phyloP scores from a whole-genome alignment of 371 early-diverging fungal species.

The Syncephalastrum racemosum region DNA sequence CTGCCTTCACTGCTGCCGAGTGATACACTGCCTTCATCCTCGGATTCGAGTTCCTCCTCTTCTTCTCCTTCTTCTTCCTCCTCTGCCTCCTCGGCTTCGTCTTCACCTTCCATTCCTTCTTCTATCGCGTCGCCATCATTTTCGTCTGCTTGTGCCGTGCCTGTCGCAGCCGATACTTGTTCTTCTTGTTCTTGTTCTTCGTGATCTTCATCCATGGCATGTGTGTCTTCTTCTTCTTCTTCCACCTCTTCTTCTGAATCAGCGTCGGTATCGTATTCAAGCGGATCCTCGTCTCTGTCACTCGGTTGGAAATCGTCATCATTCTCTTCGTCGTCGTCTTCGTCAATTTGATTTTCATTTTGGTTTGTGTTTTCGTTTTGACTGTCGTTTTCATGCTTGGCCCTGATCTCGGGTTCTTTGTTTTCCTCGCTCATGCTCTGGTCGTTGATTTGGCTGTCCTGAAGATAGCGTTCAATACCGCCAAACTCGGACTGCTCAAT shows the following conservation, averaged over 20 bases:
- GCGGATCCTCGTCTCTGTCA: constrained; percentile 39
- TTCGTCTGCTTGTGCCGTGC: neutral
- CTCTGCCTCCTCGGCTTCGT: constrained; percentile 15
- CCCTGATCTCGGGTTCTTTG: constrained; percentile 26
- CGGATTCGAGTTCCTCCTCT: constrained; percentile 2
- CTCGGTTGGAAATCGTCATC: constrained; percentile 36
- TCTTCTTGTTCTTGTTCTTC: constrained; percentile 3
- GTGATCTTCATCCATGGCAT: constrained; percentile 10
- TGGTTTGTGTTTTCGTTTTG: neutral
- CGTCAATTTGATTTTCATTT: constrained; percentile 4
- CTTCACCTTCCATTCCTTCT: constrained; percentile 4
- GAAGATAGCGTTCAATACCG: constrained; percentile 48
- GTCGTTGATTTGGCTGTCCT: constrained; percentile 37
- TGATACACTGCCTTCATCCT: constrained; percentile 7
- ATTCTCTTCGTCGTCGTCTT: constrained; percentile 30
- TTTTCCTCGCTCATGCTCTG: constrained; percentile 43
- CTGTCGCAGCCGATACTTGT: neutral
- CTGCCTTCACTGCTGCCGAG: constrained; percentile 4
- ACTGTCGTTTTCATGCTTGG: constrained; percentile 8
- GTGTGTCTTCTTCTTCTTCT: constrained; percentile 8
- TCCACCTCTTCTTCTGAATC: constrained; percentile 24
- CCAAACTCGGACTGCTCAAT: constrained; percentile 55
- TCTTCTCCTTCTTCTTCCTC: constrained; percentile 14
- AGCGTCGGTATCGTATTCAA: constrained; percentile 45
- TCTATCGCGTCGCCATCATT: neutral